These are phyloP conservation scores for Cairneyella variabilis DNA, from an alignment of 495 filamentous ascomycete genomes.

Conservation along the genomic window DNA sequence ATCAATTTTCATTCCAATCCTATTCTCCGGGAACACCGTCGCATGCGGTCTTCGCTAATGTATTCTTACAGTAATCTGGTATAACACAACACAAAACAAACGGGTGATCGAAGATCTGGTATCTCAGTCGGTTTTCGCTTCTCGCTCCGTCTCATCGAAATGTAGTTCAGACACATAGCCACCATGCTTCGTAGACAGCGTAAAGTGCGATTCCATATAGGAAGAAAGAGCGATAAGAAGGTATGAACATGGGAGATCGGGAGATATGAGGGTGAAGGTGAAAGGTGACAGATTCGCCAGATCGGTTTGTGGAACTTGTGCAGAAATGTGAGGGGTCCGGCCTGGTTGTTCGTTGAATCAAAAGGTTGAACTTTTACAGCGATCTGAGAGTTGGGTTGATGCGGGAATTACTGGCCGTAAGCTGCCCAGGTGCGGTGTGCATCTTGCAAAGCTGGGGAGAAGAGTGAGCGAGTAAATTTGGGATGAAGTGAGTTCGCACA, in stretches of 20 bases:
- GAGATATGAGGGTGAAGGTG: too few relatives aligned
- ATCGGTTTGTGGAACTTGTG: too few relatives aligned
- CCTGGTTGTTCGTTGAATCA: too few relatives aligned
- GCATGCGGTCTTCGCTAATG: too few relatives aligned
- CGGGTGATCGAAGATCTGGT: conserved; percentile 22
- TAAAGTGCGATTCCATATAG: not conserved
- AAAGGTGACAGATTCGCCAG: too few relatives aligned
- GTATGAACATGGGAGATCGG: conserved; percentile 10
- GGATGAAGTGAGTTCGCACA: conserved; percentile 35
- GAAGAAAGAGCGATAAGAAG: not conserved
- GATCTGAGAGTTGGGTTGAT: too few relatives aligned
- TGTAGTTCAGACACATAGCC: conserved; percentile 2
- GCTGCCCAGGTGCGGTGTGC: conserved; percentile 39
- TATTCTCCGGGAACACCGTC: too few relatives aligned
- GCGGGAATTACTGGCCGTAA: conserved; percentile 32
- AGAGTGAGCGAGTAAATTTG: conserved; percentile 15
- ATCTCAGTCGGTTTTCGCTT: conserved; percentile 4
- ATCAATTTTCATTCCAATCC: too few relatives aligned
- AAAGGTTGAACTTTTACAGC: too few relatives aligned
- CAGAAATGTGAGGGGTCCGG: too few relatives aligned
- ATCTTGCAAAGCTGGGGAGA: conserved; percentile 40
- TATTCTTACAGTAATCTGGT: too few relatives aligned
- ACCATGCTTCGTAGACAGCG: conserved; percentile 11
- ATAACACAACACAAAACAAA: conserved; percentile 13
- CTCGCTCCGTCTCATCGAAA: not conserved